These are phyloP conservation scores for Phytophthora pseudosyringae DNA, from an alignment of 352 stramenopile species.

Conservation along the genomic window DNA sequence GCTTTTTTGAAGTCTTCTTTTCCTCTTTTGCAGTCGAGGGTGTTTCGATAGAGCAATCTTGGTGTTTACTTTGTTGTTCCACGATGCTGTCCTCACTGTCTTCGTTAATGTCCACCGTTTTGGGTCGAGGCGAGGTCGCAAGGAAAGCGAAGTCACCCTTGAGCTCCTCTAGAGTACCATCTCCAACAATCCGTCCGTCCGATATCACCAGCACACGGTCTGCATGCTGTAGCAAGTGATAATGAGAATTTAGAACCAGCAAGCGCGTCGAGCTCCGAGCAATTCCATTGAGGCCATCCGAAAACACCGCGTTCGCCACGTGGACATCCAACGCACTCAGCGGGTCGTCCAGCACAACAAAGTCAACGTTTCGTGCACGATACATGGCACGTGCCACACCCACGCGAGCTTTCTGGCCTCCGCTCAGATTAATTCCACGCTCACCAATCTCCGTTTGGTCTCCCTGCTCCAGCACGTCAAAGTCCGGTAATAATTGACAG, in stretches of 20 bases:
- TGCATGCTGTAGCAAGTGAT: conserved; percentile 85
- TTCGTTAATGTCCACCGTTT: too few species aligned
- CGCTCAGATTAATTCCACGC: conserved; percentile 85
- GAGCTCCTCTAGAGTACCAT: conserved; percentile 81
- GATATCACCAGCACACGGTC: conserved; percentile 76
- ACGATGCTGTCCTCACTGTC: too few species aligned
- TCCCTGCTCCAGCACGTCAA: conserved; percentile 75
- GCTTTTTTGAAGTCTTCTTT: too few species aligned
- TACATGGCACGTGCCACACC: conserved; percentile 69
- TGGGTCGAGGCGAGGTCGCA: too few species aligned
- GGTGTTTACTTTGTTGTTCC: too few species aligned
- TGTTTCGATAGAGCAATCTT: too few species aligned
- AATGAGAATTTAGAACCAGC: conserved; percentile 93
- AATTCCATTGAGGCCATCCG: conserved; percentile 81
- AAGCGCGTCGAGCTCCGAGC: conserved; percentile 76
- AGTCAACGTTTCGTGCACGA: conserved; percentile 53
- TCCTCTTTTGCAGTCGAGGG: too few species aligned
- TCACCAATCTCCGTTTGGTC: conserved; percentile 95
- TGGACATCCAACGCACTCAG: conserved; percentile 86
- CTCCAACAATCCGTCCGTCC: conserved; percentile 79
- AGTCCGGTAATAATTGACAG: conserved; percentile 88
- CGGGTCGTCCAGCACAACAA: conserved; percentile 73
- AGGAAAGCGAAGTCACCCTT: too few species aligned
- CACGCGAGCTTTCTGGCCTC: conserved; percentile 83
- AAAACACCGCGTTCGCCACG: conserved; percentile 94